Percentiles rank a stretch among this genome's conserved stretches.
Evolutionary conservation across 2,329 filamentous ascomycete genomes (phyloP).

Genomic region (Fusarium sp.): DNA sequence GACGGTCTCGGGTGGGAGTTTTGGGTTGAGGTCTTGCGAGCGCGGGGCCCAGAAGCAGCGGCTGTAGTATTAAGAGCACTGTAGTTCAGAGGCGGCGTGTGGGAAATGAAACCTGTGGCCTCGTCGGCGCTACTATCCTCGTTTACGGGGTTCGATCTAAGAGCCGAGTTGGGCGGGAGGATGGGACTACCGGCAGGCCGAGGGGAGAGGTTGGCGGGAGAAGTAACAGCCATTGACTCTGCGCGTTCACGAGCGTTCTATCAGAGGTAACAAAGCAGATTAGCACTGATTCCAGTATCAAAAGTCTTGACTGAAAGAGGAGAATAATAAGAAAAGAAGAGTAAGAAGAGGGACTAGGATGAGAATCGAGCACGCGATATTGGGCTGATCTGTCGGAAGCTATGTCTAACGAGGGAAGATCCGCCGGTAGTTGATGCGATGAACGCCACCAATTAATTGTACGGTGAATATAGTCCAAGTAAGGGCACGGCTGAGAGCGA

Average conservation of each 20-base stretch:
- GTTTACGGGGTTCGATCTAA: conserved; percentile 30
- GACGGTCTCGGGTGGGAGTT: conserved; percentile 18
- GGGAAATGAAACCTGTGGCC: conserved; percentile 55
- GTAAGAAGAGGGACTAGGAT: conserved; percentile 3
- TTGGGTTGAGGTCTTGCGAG: conserved; percentile 28
- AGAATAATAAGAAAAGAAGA: neutral
- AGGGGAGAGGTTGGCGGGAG: conserved; percentile 23
- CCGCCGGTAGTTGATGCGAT: conserved; percentile 13
- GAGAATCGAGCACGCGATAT: conserved; percentile 34
- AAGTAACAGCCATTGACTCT: conserved; percentile 53
- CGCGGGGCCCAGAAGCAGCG: conserved; percentile 21
- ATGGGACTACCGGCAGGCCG: conserved; percentile 37
- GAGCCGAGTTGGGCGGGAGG: conserved; percentile 30
- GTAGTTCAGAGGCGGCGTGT: conserved; percentile 54
- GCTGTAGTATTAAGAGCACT: conserved; percentile 51
- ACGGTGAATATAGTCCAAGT: conserved; percentile 1
- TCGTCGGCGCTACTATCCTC: conserved; percentile 53
- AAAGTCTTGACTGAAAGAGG: neutral
- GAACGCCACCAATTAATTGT: conserved; percentile 23
- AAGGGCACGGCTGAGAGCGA: neutral
- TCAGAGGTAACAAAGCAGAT: conserved; percentile 3
- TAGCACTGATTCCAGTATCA: conserved; percentile 7
- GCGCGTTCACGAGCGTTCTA: conserved; percentile 59
- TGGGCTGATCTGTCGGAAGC: conserved; percentile 33
- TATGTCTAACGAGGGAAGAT: conserved; percentile 32